Conservation (phyloP, 73 alveolate species). For the Uronychia setigera region DNA sequence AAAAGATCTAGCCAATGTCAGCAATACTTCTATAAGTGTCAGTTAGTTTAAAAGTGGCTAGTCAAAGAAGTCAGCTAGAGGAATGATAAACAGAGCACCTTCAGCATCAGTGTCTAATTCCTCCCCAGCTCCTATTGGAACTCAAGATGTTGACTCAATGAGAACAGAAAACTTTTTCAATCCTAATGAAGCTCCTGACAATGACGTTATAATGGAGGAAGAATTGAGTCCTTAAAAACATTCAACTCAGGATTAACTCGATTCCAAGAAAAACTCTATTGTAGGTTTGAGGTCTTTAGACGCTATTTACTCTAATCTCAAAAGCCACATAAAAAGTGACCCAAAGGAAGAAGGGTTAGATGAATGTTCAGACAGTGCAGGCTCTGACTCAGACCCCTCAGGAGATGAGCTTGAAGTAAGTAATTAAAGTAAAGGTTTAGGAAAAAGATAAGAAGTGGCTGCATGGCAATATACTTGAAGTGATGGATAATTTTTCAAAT, state of each 20-base stretch:
- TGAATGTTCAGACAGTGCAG: not conserved
- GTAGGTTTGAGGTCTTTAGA: not conserved
- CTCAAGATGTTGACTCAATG: not conserved
- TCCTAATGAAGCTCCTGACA: not conserved
- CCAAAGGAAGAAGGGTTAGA: not conserved
- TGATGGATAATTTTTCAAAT: not conserved
- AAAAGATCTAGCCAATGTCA: too few relatives aligned
- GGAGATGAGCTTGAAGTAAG: constrained; percentile 18
- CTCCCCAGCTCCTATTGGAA: too few relatives aligned
- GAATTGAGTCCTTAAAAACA: not conserved
- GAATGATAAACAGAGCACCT: too few relatives aligned
- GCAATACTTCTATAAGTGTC: too few relatives aligned
- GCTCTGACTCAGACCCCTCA: constrained; percentile 6
- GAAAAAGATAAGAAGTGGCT: constrained; percentile 5
- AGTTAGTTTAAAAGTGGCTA: too few relatives aligned
- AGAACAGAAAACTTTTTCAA: not conserved
- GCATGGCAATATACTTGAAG: constrained; percentile 7
- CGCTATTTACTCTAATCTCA: not conserved
- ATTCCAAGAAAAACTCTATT: not conserved
- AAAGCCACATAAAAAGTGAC: not conserved
- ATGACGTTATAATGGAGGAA: not conserved
- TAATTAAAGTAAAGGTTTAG: not conserved
- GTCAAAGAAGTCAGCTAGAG: too few relatives aligned
- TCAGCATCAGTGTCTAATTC: too few relatives aligned
- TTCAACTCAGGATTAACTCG: not conserved